Evolutionary conservation across 2,329 filamentous ascomycete species (phyloP).

Genomic region (Sporothrix humicola): DNA sequence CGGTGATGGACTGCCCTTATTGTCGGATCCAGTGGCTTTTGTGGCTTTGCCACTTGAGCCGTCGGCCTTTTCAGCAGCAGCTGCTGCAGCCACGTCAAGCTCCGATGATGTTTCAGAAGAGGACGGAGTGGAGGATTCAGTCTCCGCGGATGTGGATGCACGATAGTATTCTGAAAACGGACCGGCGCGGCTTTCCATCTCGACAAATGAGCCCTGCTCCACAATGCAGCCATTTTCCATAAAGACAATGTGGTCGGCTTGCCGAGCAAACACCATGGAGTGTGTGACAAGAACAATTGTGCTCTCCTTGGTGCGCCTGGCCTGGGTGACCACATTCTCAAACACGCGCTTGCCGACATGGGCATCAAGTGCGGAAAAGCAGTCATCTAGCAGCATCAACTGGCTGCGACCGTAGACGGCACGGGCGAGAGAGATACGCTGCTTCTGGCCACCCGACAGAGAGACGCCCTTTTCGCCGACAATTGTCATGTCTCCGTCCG

Average conservation of each 20-base stretch:
- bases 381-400: constrained; percentile 63
- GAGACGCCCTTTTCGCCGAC: constrained; percentile 70
- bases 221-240: constrained; percentile 70
- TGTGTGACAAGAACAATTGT: constrained; percentile 42
- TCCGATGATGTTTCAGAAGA: not conserved
- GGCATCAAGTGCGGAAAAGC: constrained; percentile 63
- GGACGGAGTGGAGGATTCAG: not conserved
- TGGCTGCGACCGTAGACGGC: constrained; percentile 59
- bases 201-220: constrained; percentile 67
- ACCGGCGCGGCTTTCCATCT: constrained; percentile 48
- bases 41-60: not conserved
- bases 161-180: not conserved
- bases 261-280: constrained; percentile 63
- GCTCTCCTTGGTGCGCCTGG: constrained; percentile 31
- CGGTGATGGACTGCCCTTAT: not conserved
- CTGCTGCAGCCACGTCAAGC: not conserved
- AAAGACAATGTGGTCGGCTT: constrained; percentile 69
- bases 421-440: constrained; percentile 59
- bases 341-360: constrained; percentile 66
- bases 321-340: constrained; percentile 59
- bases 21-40: too few species aligned
- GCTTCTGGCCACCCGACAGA: constrained; percentile 49
- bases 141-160: not conserved
- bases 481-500: constrained; percentile 69
- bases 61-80: not conserved